phyloP scores from a whole-genome alignment of 164 flowering plant species.

The Platanus orientalis region DNA sequence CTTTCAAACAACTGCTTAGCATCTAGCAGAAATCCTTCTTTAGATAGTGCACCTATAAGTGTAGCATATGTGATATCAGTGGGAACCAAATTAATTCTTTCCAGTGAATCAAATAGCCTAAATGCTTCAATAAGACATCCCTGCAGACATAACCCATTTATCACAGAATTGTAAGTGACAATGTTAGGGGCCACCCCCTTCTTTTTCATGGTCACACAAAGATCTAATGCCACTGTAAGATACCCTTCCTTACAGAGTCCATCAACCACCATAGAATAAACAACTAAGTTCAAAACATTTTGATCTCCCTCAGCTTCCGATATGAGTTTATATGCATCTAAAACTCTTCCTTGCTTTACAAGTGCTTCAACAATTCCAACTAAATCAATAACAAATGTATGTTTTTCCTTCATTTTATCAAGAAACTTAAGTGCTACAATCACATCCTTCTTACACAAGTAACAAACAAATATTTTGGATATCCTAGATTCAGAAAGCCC shows the following conservation, averaged over 20 bases:
- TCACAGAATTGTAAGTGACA: constrained; percentile 62
- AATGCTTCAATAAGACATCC: constrained; percentile 80
- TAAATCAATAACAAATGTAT: constrained; percentile 27
- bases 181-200: constrained; percentile 54
- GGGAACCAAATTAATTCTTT: constrained; percentile 47
- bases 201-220: constrained; percentile 49
- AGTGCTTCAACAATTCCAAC: constrained; percentile 36
- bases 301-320: constrained; percentile 32
- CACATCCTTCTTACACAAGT: constrained; percentile 47
- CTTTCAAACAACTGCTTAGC: constrained; percentile 56
- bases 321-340: constrained; percentile 64
- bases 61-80: constrained; percentile 63
- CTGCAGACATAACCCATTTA: constrained; percentile 70
- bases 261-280: constrained; percentile 53
- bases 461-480: constrained; percentile 29
- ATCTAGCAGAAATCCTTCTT: constrained; percentile 64
- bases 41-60: constrained; percentile 57
- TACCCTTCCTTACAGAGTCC: constrained; percentile 72
- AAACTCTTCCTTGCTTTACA: constrained; percentile 39
- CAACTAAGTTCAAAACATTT: constrained; percentile 42
- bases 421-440: constrained; percentile 37
- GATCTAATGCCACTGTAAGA: constrained; percentile 52
- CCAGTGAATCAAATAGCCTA: constrained; percentile 79
- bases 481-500: constrained; percentile 43
- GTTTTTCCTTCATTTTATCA: constrained; percentile 23